A percentile compares a stretch with the other conserved stretches of the same genome.
These are phyloP conservation scores for Tylopilus sp. DNA, from an alignment of 768 basidiomycete species.

Conservation along the genomic window DNA sequence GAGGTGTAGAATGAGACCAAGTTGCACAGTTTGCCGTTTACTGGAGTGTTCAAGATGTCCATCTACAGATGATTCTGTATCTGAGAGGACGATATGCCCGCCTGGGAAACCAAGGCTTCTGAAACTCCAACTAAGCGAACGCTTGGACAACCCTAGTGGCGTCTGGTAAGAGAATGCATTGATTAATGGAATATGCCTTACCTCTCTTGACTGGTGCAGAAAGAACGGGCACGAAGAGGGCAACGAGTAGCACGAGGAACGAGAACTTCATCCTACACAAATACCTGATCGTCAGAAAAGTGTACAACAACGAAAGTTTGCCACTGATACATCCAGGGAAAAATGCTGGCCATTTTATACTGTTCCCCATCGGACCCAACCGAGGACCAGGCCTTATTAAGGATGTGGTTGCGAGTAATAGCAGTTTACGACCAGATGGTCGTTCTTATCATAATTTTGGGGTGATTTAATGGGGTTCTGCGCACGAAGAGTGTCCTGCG, in stretches of 20 bases:
- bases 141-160: not conserved
- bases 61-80: not conserved
- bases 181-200: not conserved
- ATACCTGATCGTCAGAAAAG: not conserved
- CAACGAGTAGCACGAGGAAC: not conserved
- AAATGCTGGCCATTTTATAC: not conserved
- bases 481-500: not conserved
- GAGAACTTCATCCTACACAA: not conserved
- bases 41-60: not conserved
- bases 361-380: not conserved
- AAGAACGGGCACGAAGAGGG: not conserved
- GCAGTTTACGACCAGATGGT: not conserved
- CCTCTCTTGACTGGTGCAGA: not conserved
- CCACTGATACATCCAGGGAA: not conserved
- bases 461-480: not conserved
- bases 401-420: not conserved
- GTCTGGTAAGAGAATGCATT: not conserved
- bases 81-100: not conserved
- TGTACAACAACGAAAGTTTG: not conserved
- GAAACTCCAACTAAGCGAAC: too few species aligned
- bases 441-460: not conserved
- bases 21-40: too few species aligned
- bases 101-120: too few species aligned
- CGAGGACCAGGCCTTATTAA: not conserved
- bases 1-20: too few species aligned